Conservation (phyloP, 2,329 filamentous ascomycete species). For the Fusarium ramigenum region DNA sequence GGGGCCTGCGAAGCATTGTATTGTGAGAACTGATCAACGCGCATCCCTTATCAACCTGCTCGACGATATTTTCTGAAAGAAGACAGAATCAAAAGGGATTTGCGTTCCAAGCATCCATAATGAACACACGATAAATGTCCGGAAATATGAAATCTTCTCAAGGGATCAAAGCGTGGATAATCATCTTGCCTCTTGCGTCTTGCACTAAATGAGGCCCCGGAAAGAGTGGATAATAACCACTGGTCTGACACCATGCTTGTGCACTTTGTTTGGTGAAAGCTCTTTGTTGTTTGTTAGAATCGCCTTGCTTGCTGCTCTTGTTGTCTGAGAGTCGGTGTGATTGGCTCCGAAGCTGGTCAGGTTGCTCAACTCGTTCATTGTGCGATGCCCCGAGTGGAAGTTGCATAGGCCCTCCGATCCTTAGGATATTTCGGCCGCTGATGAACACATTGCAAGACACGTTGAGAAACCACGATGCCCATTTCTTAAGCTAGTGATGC, state of each 20-base stretch:
- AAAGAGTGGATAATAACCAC: not conserved
- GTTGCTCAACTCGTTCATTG: conserved; percentile 3
- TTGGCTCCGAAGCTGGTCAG: conserved; percentile 4
- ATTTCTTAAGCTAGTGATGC: not conserved
- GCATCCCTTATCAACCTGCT: conserved; percentile 1
- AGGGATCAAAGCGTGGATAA: not conserved
- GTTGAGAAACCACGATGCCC: not conserved
- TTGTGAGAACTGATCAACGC: conserved; percentile 1
- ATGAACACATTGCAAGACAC: not conserved
- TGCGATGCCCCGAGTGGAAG: not conserved
- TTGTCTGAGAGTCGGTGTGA: conserved; percentile 21
- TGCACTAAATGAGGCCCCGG: not conserved
- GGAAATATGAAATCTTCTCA: not conserved
- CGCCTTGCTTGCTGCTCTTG: not conserved
- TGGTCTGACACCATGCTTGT: not conserved
- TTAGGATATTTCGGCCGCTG: not conserved
- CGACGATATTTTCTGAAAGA: not conserved
- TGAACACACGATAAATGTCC: not conserved
- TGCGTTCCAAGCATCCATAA: not conserved
- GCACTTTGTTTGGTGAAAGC: not conserved
- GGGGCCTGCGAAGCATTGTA: not conserved
- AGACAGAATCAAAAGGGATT: not conserved
- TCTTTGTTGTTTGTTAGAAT: not conserved
- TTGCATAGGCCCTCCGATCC: not conserved
- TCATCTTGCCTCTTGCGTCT: not conserved